phyloP scores from a whole-genome alignment of 176 grass and related monocot species.

The Musa itinerans region DNA sequence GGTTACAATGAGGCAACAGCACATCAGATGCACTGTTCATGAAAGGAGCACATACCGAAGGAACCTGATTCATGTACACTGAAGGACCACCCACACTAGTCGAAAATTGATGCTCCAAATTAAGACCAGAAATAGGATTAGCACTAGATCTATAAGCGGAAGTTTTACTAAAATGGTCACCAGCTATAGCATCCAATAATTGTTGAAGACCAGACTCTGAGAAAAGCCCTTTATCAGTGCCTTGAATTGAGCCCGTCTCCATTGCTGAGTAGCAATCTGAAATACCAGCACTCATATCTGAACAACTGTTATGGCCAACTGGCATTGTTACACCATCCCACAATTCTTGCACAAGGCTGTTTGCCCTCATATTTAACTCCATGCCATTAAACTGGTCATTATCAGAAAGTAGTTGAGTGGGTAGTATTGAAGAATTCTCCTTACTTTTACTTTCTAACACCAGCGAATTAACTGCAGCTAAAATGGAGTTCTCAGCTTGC shows the following conservation, averaged over 20 bases:
- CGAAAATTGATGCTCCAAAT: slow-evolving; percentile 36
- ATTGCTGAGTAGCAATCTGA: slow-evolving; percentile 33
- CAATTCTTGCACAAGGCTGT: slow-evolving; percentile 39
- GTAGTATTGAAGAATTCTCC: slow-evolving; percentile 3
- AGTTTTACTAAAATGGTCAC: slow-evolving; percentile 24
- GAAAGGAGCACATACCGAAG: slow-evolving; percentile 27
- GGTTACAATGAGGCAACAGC: neutral
- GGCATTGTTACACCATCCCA: slow-evolving; percentile 43
- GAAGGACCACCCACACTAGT: slow-evolving; percentile 18
- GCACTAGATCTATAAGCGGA: slow-evolving; percentile 8
- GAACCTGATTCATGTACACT: slow-evolving; percentile 25
- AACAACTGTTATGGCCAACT: slow-evolving; percentile 19
- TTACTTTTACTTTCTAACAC: slow-evolving; percentile 10
- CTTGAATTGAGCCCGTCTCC: slow-evolving; percentile 20
- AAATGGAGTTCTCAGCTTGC: slow-evolving; percentile 23
- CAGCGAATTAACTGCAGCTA: slow-evolving; percentile 1
- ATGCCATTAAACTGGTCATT: slow-evolving; percentile 44
- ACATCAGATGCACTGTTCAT: slow-evolving; percentile 26
- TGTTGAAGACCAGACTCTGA: slow-evolving; percentile 57
- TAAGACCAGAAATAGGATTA: slow-evolving; percentile 17
- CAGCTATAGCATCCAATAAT: slow-evolving; percentile 42
- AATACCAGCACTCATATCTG: slow-evolving; percentile 31
- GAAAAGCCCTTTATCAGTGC: slow-evolving; percentile 33
- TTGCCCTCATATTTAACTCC: slow-evolving; percentile 33
- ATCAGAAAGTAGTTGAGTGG: slow-evolving; percentile 2